These are phyloP conservation scores for Scolecobasidium constrictum DNA, from an alignment of 2,329 filamentous ascomycete species.

Conservation along the genomic window DNA sequence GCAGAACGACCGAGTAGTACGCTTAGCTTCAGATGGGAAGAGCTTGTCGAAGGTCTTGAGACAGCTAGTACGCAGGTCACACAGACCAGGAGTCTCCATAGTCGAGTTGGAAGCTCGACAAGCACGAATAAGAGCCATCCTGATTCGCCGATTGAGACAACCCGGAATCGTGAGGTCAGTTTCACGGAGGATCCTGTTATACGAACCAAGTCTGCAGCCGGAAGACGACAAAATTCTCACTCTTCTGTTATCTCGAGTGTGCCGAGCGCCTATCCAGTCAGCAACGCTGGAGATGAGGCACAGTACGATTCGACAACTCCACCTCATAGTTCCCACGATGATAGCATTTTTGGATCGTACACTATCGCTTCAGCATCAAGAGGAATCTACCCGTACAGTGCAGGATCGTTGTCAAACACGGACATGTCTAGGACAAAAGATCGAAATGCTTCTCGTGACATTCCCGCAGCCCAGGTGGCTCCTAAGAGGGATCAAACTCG, in stretches of 20 bases:
- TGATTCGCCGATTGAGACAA: neutral
- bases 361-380: neutral
- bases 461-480: neutral
- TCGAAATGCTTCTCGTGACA: neutral
- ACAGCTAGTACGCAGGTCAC: constrained; percentile 1
- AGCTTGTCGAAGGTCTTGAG: constrained; percentile 21
- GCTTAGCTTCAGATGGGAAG: constrained; percentile 40
- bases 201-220: constrained; percentile 2
- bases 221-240: constrained; percentile 1
- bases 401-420: neutral
- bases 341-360: neutral
- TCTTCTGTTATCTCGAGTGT: constrained; percentile 3
- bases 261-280: constrained; percentile 2
- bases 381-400: neutral
- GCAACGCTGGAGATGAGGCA: constrained; percentile 1
- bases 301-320: neutral
- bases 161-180: neutral
- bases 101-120: constrained; percentile 6
- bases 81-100: neutral
- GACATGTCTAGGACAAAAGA: neutral
- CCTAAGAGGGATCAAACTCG: neutral
- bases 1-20: constrained; percentile 39
- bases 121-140: neutral
- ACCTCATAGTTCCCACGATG: neutral
- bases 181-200: neutral